Evolutionary conservation across 23 red algal species (phyloP).

Genomic region (Agarophyton chilense): DNA sequence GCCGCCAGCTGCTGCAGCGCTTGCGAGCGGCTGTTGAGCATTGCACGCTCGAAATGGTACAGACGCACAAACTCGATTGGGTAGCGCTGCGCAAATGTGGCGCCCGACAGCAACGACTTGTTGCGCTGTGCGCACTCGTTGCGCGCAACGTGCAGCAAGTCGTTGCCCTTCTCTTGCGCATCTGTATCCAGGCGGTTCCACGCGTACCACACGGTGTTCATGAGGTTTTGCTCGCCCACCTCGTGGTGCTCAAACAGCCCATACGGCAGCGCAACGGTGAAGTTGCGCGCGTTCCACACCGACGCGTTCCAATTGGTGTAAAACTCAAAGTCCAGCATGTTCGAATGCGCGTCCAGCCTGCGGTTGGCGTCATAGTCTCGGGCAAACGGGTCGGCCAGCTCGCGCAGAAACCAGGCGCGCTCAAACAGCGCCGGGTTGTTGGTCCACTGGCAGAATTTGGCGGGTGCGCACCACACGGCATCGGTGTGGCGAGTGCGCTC

Average conservation of each 20-base stretch:
- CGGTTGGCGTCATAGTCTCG: not conserved
- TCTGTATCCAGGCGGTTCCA: slow-evolving; percentile 51
- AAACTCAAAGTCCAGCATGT: slow-evolving; percentile 71
- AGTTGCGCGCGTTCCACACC: slow-evolving; percentile 56
- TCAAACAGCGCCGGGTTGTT: slow-evolving; percentile 63
- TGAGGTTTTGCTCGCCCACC: slow-evolving; percentile 49
- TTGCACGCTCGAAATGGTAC: slow-evolving; percentile 40
- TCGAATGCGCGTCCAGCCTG: slow-evolving; percentile 16
- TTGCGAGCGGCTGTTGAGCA: not conserved
- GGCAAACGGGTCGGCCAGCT: slow-evolving; percentile 35
- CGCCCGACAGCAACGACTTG: slow-evolving; percentile 12
- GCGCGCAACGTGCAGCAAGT: not conserved
- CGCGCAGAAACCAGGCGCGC: slow-evolving; percentile 50
- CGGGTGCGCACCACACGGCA: slow-evolving; percentile 39
- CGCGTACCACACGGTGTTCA: slow-evolving; percentile 68
- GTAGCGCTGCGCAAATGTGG: slow-evolving; percentile 26
- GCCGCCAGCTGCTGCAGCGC: not conserved
- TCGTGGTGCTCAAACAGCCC: slow-evolving; percentile 61
- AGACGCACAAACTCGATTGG: slow-evolving; percentile 58
- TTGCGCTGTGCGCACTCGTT: not conserved
- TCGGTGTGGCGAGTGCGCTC: not conserved
- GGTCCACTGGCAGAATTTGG: slow-evolving; percentile 70
- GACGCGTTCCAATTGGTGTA: slow-evolving; percentile 55
- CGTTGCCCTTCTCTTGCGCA: slow-evolving; percentile 18
- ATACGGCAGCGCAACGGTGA: slow-evolving; percentile 33